Evolutionary conservation across 345 rosid species (phyloP), one percentile per base, ranked within the genome.

Genomic region (Populus ilicifolia): DNA sequence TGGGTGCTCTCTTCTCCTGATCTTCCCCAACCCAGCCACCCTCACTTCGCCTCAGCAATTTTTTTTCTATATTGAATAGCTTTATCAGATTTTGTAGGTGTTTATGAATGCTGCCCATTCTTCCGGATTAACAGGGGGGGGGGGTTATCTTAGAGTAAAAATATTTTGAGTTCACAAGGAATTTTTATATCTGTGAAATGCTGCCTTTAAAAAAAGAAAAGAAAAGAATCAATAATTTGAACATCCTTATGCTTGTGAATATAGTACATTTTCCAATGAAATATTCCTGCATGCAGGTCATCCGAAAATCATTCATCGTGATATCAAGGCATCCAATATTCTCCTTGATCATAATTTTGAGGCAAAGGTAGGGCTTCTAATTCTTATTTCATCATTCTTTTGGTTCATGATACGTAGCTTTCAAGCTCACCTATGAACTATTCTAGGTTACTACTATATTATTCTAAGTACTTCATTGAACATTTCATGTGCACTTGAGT

Each of bases 281-380:
- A 76, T 63, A 21, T 52, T 21, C 27, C 35, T 68, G 61, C 27
- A 23, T 56, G 27, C 69, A 79, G 78, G 81, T 68, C 69, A 73
- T 68, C 81, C 81, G 21, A 69, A n/a, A 69, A 79, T 79, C 39
- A 43, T 79, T 68, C 81, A 79, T 56, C 77, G 78, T 0, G 81
- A 79, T 70, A 79, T 79, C 74, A 79, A 73, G 69, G 77, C 81
- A 56, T 48, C 81, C 30, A 79, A 79, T 30, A 73, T 79, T 54
- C 81, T 73, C 43, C 77, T 79, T 21, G 81, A 79, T 79, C 71
- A 73, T 23, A 68, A 79, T 4, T 79, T 68, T 21, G 77, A 79
- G 67, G 81, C 81, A 23, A 79, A 73, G 74, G 81, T 68, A 79
- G 48, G 25, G 8, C 35, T 2, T 61, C 10, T 8, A 8, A 0